A percentile compares a stretch with the other conserved stretches of the same genome.
These are phyloP conservation scores for Phaeosphaeriaceae sp. DNA, from an alignment of 2,329 filamentous ascomycete genomes.

Conservation along the genomic window DNA sequence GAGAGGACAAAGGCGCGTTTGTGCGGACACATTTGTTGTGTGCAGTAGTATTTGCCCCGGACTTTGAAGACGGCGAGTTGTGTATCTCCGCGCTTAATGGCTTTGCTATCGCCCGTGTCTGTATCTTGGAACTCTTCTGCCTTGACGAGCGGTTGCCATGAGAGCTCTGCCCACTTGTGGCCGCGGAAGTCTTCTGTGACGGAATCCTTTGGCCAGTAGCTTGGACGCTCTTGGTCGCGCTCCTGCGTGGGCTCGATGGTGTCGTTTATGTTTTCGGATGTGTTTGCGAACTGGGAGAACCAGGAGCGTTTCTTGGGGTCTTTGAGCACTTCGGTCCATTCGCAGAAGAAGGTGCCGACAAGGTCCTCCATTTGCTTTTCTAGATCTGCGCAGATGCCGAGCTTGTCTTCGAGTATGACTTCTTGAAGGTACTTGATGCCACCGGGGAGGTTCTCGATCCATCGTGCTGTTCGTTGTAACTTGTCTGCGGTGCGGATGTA, in stretches of 20 bases:
- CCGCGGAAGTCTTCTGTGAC: slow-evolving; percentile 75
- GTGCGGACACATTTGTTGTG: slow-evolving; percentile 94
- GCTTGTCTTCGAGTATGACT: slow-evolving; percentile 83
- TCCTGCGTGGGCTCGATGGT: slow-evolving; percentile 75
- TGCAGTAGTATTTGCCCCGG: slow-evolving; percentile 79
- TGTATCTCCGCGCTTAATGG: slow-evolving; percentile 85
- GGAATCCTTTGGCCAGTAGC: slow-evolving; percentile 75
- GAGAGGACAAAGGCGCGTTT: slow-evolving; percentile 89
- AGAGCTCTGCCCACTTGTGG: slow-evolving; percentile 68
- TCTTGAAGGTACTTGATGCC: slow-evolving; percentile 83
- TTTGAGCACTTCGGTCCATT: slow-evolving; percentile 85
- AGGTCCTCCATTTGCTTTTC: slow-evolving; percentile 88
- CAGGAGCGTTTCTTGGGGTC: slow-evolving; percentile 69
- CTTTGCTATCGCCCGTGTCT: slow-evolving; percentile 75
- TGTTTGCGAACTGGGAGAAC: slow-evolving; percentile 88
- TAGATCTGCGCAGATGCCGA: slow-evolving; percentile 82
- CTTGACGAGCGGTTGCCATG: slow-evolving; percentile 82
- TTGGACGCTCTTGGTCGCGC: slow-evolving; percentile 74
- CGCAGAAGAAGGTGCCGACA: slow-evolving; percentile 84
- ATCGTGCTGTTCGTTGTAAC: slow-evolving; percentile 85
- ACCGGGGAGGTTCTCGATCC: slow-evolving; percentile 83
- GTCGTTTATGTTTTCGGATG: slow-evolving; percentile 68
- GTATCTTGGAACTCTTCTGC: slow-evolving; percentile 71
- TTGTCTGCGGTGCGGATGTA: slow-evolving; percentile 93
- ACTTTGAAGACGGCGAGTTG: slow-evolving; percentile 89